Evolutionary conservation across 2,329 filamentous ascomycete species (phyloP).

Genomic region (Ploettnerulaceae sp.): DNA sequence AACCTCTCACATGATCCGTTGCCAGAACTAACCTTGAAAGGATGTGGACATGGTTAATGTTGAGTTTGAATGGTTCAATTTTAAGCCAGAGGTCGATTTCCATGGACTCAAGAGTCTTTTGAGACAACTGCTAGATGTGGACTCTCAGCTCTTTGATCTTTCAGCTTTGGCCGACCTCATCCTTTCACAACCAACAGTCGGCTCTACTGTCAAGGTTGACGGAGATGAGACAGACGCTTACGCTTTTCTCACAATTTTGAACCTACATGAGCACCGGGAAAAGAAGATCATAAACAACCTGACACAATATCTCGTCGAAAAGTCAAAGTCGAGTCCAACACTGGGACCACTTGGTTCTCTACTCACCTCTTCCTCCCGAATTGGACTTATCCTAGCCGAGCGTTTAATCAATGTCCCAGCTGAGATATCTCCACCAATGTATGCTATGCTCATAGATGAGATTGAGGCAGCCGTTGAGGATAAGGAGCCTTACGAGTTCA

Average conservation of each 20-base stretch:
- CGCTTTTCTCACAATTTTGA: conserved; percentile 85
- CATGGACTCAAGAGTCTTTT: conserved; percentile 88
- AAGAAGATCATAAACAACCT: conserved; percentile 69
- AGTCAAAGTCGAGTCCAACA: conserved; percentile 46
- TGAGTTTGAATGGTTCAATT: conserved; percentile 99
- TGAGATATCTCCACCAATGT: conserved; percentile 88
- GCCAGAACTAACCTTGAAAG: conserved; percentile 32
- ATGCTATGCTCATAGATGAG: conserved; percentile 90
- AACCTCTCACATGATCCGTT: not conserved
- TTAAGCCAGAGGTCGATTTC: conserved; percentile 83
- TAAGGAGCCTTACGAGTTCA: conserved; percentile 86
- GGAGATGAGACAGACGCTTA: conserved; percentile 90
- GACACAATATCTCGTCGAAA: conserved; percentile 62
- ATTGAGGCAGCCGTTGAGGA: conserved; percentile 83
- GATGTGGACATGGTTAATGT: conserved; percentile 90
- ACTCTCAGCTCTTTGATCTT: conserved; percentile 79
- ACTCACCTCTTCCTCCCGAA: conserved; percentile 53
- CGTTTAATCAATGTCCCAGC: conserved; percentile 95
- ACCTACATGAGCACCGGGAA: conserved; percentile 71
- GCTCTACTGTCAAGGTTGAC: conserved; percentile 96
- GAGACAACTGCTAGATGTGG: conserved; percentile 87
- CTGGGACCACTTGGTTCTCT: conserved; percentile 55
- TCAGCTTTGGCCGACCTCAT: conserved; percentile 83
- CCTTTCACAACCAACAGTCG: conserved; percentile 78
- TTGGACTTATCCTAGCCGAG: conserved; percentile 87